phyloP scores from a whole-genome alignment of 2,329 filamentous ascomycete genomes.

The Xylariaceae sp. region DNA sequence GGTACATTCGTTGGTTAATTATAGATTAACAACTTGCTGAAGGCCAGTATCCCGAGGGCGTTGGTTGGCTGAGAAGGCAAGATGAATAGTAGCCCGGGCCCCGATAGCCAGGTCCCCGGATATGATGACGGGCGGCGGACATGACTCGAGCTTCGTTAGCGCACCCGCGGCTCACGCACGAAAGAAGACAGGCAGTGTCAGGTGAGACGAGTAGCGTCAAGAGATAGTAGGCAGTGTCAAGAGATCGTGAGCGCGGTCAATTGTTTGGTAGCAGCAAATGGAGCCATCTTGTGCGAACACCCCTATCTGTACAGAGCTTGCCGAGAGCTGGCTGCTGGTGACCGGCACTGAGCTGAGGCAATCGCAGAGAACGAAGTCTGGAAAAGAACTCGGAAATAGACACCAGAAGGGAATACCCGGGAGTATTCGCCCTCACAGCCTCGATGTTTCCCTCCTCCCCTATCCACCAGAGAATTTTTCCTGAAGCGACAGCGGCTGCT shows the following conservation, averaged over 20 bases:
- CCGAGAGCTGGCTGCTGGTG: constrained; percentile 20
- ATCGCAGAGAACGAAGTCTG: constrained; percentile 16
- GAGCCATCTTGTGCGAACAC: constrained; percentile 13
- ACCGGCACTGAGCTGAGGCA: constrained; percentile 21
- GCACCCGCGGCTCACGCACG: too few relatives aligned
- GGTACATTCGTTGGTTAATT: too few relatives aligned
- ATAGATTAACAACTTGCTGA: too few relatives aligned
- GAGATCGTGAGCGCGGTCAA: background rate
- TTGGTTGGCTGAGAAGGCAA: too few relatives aligned
- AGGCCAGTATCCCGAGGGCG: too few relatives aligned
- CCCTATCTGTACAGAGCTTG: constrained; percentile 23
- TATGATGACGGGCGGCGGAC: too few relatives aligned
- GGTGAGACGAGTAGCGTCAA: too few relatives aligned
- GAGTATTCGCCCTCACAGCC: constrained; percentile 6
- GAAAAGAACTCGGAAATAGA: constrained; percentile 29
- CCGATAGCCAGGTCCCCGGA: too few relatives aligned
- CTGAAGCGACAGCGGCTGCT: constrained; percentile 26
- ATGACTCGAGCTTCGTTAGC: too few relatives aligned
- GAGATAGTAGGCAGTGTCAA: too few relatives aligned
- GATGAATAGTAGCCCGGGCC: too few relatives aligned
- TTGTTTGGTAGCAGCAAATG: constrained; percentile 19
- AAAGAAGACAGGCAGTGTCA: too few relatives aligned
- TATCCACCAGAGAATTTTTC: constrained; percentile 14
- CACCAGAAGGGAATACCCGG: constrained; percentile 27
- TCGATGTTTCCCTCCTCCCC: constrained; percentile 2